phyloP scores from a whole-genome alignment of 805 yeast genomes.

The Ogataea philodendri region DNA sequence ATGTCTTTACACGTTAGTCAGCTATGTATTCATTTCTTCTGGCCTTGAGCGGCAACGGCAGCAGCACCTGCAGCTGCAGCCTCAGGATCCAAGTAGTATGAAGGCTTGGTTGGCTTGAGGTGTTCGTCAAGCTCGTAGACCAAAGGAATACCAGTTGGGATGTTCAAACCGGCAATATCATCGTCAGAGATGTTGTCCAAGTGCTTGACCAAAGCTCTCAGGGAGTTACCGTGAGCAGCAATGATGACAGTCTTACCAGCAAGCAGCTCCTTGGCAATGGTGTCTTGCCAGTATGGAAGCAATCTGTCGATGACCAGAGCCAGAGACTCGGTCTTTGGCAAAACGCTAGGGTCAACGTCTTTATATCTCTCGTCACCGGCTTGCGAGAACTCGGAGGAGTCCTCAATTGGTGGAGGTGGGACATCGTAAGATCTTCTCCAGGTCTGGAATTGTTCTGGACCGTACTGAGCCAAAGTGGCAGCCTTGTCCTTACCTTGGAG shows the following conservation, averaged over 20 bases:
- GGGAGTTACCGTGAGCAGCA: constrained; percentile 98
- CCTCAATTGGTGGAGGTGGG: constrained; percentile 89
- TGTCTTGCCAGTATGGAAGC: constrained; percentile 96
- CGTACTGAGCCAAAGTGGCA: constrained; percentile 80
- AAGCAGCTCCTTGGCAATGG: constrained; percentile 78
- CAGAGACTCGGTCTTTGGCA: constrained; percentile 94
- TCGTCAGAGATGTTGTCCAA: constrained; percentile 90
- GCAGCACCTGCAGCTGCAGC: constrained; percentile 99
- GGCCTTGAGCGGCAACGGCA: constrained; percentile 97
- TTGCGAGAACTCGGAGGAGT: constrained; percentile 79
- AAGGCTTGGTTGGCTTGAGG: constrained; percentile 86
- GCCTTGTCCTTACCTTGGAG: constrained; percentile 99
- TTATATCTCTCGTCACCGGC: constrained; percentile 80
- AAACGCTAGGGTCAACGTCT: constrained; percentile 76
- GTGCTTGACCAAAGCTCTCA: constrained; percentile 94
- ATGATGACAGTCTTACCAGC: constrained; percentile 86
- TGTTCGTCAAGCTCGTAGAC: constrained; percentile 89
- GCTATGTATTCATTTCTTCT: constrained; percentile 45
- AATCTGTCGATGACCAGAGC: constrained; percentile 93
- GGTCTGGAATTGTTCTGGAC: constrained; percentile 89
- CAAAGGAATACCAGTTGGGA: constrained; percentile 98
- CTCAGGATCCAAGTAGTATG: constrained; percentile 97
- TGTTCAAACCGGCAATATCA: constrained; percentile 91
- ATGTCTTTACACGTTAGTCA: too few species aligned
- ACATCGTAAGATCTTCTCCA: constrained; percentile 98